Evolutionary conservation across 148 eudicot genomes (phyloP).

Genomic region (Agrostemma githago): DNA sequence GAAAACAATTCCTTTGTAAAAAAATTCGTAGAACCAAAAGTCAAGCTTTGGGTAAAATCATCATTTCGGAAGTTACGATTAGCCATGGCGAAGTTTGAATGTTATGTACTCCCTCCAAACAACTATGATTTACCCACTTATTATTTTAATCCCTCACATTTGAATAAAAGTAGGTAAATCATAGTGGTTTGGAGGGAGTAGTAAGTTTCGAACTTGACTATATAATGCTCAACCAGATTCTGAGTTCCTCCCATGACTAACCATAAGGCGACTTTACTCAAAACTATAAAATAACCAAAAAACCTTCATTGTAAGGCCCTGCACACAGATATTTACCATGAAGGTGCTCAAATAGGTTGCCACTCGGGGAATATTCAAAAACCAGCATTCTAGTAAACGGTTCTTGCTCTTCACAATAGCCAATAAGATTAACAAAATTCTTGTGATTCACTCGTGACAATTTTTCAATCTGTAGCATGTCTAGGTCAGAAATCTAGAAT

Average conservation of each 20-base stretch:
- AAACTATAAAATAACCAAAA: neutral
- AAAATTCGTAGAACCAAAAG: neutral
- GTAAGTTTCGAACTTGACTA: too few species aligned
- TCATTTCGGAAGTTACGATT: neutral
- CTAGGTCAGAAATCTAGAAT: neutral
- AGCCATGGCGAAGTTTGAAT: neutral
- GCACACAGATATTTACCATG: conserved; percentile 39
- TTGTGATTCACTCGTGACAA: conserved; percentile 90
- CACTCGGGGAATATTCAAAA: conserved; percentile 86
- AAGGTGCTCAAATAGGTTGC: conserved; percentile 79
- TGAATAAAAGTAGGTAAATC: too few species aligned
- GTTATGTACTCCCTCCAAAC: neutral
- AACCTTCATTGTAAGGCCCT: neutral
- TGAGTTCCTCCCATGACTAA: neutral
- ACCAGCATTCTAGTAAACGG: conserved; percentile 95
- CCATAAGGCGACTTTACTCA: neutral
- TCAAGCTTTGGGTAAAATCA: neutral
- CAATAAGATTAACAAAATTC: conserved; percentile 87
- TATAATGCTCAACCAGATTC: neutral
- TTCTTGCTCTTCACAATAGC: conserved; percentile 84
- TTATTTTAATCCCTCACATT: too few species aligned
- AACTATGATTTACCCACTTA: too few species aligned
- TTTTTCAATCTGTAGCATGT: conserved; percentile 53
- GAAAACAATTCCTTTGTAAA: neutral
- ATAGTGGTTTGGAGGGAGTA: too few species aligned